A percentile compares a stretch with the other conserved stretches of the same genome.
phyloP scores from a whole-genome alignment of 176 grass and related monocot species.

The Zoysia japonica region DNA sequence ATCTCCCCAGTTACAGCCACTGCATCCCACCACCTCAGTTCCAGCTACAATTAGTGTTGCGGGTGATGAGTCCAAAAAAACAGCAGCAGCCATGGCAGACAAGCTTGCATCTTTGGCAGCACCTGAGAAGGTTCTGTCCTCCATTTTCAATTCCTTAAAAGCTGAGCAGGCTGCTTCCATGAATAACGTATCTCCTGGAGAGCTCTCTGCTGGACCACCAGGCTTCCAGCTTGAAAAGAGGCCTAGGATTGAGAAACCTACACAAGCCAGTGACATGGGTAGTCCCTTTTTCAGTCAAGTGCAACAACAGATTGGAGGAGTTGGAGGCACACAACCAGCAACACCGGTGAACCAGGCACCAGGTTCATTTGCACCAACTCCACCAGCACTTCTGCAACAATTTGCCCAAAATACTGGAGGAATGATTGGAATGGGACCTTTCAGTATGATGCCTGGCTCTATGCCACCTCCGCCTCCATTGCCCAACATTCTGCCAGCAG shows the following conservation, averaged over 20 bases:
- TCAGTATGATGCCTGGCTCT: conserved; percentile 49
- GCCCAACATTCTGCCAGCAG: conserved; percentile 39
- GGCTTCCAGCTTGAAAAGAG: conserved; percentile 71
- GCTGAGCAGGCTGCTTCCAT: conserved; percentile 76
- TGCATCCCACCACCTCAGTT: conserved; percentile 46
- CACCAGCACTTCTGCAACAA: conserved; percentile 61
- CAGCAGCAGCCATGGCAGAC: conserved; percentile 91
- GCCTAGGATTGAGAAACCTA: conserved; percentile 63
- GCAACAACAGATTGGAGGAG: conserved; percentile 47
- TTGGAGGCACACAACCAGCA: conserved; percentile 38
- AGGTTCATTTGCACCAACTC: conserved; percentile 55
- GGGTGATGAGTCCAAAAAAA: conserved; percentile 67
- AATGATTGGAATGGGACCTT: conserved; percentile 54
- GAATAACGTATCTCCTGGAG: conserved; percentile 34
- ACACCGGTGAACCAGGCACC: conserved; percentile 42
- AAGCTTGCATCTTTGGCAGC: conserved; percentile 83
- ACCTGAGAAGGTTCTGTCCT: conserved; percentile 62
- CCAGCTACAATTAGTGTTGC: conserved; percentile 33
- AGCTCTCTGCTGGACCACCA: conserved; percentile 31
- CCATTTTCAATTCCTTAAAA: conserved; percentile 68
- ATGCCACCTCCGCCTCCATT: conserved; percentile 62
- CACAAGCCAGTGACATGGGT: conserved; percentile 36
- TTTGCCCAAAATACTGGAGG: conserved; percentile 57
- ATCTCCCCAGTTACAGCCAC: conserved; percentile 43
- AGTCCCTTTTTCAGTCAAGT: conserved; percentile 54